These are phyloP conservation scores for Candida ipomoeae DNA, from an alignment of 805 yeast species.

Conservation along the genomic window DNA sequence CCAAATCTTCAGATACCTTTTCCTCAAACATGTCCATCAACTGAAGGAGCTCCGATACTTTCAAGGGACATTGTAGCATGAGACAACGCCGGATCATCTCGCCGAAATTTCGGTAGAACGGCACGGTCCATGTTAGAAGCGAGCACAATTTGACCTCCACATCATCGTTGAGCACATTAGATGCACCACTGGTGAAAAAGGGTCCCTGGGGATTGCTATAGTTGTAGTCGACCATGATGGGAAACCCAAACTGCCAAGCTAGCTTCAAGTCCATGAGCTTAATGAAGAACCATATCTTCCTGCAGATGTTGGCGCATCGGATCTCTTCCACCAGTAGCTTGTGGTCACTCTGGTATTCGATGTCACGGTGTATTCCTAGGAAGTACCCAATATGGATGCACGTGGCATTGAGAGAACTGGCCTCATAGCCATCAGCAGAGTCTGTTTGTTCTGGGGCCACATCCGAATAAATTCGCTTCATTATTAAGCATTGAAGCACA, in stretches of 20 bases:
- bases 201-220: slow-evolving; percentile 31
- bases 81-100: slow-evolving; percentile 34
- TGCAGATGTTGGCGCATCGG: slow-evolving; percentile 4
- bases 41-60: slow-evolving; percentile 33
- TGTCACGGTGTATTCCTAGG: slow-evolving; percentile 23
- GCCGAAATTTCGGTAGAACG: slow-evolving; percentile 26
- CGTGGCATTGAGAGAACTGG: slow-evolving; percentile 23
- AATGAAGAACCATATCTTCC: slow-evolving; percentile 21
- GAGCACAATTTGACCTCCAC: slow-evolving; percentile 32
- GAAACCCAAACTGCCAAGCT: slow-evolving; percentile 34
- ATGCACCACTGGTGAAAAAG: slow-evolving; percentile 30
- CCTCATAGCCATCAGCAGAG: slow-evolving; percentile 17
- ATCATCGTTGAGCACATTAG: slow-evolving; percentile 30
- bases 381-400: slow-evolving; percentile 22
- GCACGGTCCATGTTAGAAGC: neutral
- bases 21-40: slow-evolving; percentile 6
- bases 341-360: neutral
- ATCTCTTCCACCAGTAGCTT: neutral
- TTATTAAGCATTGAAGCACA: slow-evolving; percentile 15
- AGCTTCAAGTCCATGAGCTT: slow-evolving; percentile 33
- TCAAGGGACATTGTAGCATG: slow-evolving; percentile 36
- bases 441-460: slow-evolving; percentile 18
- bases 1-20: slow-evolving; percentile 5
- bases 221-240: slow-evolving; percentile 27
- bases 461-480: slow-evolving; percentile 12